Conservation (phyloP, 192 early-diverging fungal genomes). For the Kickxella alabastrina region DNA sequence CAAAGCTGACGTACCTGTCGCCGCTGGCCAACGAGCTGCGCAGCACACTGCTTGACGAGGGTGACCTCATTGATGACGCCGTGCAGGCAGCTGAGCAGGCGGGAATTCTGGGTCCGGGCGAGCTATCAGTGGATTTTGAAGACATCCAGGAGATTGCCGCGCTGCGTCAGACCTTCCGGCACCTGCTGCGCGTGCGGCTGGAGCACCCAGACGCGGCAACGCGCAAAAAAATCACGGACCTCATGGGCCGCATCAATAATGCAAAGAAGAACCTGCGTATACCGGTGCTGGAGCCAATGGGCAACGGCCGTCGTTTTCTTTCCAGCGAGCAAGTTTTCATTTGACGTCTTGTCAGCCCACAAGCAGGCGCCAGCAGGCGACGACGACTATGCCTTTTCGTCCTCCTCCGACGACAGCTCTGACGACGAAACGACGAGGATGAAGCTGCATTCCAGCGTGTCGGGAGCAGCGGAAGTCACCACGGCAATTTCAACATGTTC, state of each 20-base stretch:
- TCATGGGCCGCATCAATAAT: conserved; percentile 29
- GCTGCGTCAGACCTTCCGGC: conserved; percentile 24
- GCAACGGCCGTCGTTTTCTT: conserved; percentile 34
- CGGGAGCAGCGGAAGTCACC: neutral
- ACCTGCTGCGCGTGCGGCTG: conserved; percentile 28
- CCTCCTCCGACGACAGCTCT: conserved; percentile 34
- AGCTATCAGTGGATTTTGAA: conserved; percentile 37
- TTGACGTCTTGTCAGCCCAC: conserved; percentile 4
- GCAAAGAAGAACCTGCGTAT: conserved; percentile 34
- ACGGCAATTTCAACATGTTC: neutral
- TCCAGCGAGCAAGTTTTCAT: conserved; percentile 20
- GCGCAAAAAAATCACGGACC: conserved; percentile 22
- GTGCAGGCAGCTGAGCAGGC: conserved; percentile 8
- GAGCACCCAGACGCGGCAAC: conserved; percentile 35
- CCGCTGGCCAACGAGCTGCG: conserved; percentile 31
- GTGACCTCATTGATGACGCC: conserved; percentile 29
- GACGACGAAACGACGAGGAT: conserved; percentile 20
- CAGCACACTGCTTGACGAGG: conserved; percentile 34
- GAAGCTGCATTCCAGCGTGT: neutral
- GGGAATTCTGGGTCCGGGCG: conserved; percentile 13
- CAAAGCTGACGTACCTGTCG: conserved; percentile 12
- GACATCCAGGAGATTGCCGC: conserved; percentile 35
- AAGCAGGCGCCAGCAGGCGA: conserved; percentile 5
- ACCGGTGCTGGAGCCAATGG: conserved; percentile 26
- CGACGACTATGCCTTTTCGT: conserved; percentile 33